Evolutionary conservation across 1,284 basidiomycete species (phyloP).

Genomic region (Inonotus obliquus): DNA sequence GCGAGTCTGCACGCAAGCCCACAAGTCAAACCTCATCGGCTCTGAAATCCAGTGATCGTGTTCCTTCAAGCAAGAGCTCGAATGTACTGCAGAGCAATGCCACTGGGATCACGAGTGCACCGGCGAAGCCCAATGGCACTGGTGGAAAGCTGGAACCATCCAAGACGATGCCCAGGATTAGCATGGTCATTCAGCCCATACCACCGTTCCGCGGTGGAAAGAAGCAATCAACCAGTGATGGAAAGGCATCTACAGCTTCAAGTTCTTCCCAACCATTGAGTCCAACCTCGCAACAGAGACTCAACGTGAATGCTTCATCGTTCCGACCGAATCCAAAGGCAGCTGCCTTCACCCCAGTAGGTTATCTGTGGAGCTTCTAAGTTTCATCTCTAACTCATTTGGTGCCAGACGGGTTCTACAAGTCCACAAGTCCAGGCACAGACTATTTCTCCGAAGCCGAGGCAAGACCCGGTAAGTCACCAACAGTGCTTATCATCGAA

Average conservation of each 20-base stretch:
- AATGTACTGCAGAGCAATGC: not conserved
- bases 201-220: conserved; percentile 84
- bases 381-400: not conserved
- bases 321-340: conserved; percentile 84
- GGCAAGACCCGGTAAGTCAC: conserved; percentile 44
- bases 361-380: conserved; percentile 18
- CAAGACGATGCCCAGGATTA: conserved; percentile 30
- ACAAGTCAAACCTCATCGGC: conserved; percentile 7
- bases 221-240: conserved; percentile 26
- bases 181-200: conserved; percentile 83
- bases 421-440: conserved; percentile 6
- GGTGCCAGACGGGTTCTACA: conserved; percentile 14
- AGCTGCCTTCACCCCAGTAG: conserved; percentile 67
- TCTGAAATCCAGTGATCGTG: conserved; percentile 9
- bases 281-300: conserved; percentile 34
- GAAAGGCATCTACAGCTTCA: conserved; percentile 21
- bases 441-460: conserved; percentile 52
- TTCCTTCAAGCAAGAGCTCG: conserved; percentile 17
- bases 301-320: conserved; percentile 74
- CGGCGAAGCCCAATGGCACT: conserved; percentile 8
- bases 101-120: not conserved
- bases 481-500: not conserved
- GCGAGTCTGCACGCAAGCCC: conserved; percentile 14
- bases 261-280: conserved; percentile 38
- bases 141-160: conserved; percentile 13